These are phyloP conservation scores for Leccinum obscurum DNA, from an alignment of 768 basidiomycete genomes.

Conservation along the genomic window DNA sequence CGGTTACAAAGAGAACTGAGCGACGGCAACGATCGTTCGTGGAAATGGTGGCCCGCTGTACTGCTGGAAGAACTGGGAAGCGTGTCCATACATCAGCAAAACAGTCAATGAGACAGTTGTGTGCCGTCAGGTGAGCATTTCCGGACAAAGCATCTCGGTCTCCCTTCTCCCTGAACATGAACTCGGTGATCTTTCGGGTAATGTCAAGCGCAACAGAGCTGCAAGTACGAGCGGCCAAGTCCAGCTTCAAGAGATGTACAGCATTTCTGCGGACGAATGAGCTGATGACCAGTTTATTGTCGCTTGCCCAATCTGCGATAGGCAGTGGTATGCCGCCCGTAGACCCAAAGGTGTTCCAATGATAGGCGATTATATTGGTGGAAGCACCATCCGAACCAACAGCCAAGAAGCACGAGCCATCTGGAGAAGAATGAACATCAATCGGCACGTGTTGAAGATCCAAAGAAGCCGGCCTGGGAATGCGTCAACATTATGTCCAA, in stretches of 20 bases:
- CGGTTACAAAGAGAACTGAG: conserved; percentile 45
- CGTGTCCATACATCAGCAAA: conserved; percentile 59
- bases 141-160: conserved; percentile 21
- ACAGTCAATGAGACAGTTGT: conserved; percentile 55
- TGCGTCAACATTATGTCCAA: background rate
- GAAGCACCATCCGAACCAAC: conserved; percentile 25
- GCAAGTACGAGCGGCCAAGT: conserved; percentile 34
- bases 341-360: conserved; percentile 60
- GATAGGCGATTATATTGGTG: conserved; percentile 40
- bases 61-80: conserved; percentile 55
- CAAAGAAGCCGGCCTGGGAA: conserved; percentile 45
- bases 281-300: conserved; percentile 37
- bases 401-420: conserved; percentile 52
- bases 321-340: conserved; percentile 41
- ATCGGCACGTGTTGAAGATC: conserved; percentile 37
- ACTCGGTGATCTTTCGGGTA: conserved; percentile 55
- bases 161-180: conserved; percentile 52
- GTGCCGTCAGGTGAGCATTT: conserved; percentile 26
- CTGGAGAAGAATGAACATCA: conserved; percentile 47
- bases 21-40: conserved; percentile 32
- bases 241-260: conserved; percentile 47
- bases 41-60: conserved; percentile 44
- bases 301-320: conserved; percentile 29
- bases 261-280: conserved; percentile 45
- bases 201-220: conserved; percentile 52